A percentile compares a stretch with the other conserved stretches of the same genome.
Evolutionary conservation across 164 flowering plant species (phyloP).

Genomic region (Aristolochia californica): DNA sequence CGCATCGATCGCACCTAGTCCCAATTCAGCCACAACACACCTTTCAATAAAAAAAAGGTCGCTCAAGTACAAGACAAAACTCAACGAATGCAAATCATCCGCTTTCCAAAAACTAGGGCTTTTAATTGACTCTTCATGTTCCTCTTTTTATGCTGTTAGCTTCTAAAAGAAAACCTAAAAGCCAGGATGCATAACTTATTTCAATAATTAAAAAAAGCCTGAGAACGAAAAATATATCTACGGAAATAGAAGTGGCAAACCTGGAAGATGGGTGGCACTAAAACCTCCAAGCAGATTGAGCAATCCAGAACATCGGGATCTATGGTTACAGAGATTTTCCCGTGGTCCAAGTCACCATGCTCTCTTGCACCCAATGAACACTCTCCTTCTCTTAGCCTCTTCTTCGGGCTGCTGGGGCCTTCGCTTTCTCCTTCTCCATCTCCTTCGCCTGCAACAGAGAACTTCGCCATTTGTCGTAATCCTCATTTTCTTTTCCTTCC

Average conservation of each 20-base stretch:
- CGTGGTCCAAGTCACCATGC: neutral
- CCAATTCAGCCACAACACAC: too few relatives aligned
- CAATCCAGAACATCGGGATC: slow-evolving; percentile 73
- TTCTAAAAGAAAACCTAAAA: neutral
- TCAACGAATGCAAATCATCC: too few relatives aligned
- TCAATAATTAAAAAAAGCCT: neutral
- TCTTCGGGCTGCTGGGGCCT: slow-evolving; percentile 18
- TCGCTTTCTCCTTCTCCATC: slow-evolving; percentile 18
- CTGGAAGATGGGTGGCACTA: slow-evolving; percentile 55
- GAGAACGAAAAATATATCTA: neutral
- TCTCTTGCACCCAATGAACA: neutral
- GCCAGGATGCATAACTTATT: neutral
- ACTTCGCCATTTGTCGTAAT: slow-evolving; percentile 27
- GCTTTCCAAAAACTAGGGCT: too few relatives aligned
- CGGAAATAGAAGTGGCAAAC: slow-evolving; percentile 15
- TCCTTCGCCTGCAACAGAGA: slow-evolving; percentile 16
- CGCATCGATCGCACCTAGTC: too few relatives aligned
- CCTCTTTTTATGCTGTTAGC: too few relatives aligned
- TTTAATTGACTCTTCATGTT: too few relatives aligned
- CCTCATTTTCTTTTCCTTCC: neutral
- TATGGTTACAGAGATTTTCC: slow-evolving; percentile 21
- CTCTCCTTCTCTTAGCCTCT: slow-evolving; percentile 1
- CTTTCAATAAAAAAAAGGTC: too few relatives aligned
- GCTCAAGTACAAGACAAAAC: too few relatives aligned
- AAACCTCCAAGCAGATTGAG: slow-evolving; percentile 47